These are phyloP conservation scores for Leccinum subrobustum DNA, from an alignment of 1,284 basidiomycete genomes.

Conservation along the genomic window DNA sequence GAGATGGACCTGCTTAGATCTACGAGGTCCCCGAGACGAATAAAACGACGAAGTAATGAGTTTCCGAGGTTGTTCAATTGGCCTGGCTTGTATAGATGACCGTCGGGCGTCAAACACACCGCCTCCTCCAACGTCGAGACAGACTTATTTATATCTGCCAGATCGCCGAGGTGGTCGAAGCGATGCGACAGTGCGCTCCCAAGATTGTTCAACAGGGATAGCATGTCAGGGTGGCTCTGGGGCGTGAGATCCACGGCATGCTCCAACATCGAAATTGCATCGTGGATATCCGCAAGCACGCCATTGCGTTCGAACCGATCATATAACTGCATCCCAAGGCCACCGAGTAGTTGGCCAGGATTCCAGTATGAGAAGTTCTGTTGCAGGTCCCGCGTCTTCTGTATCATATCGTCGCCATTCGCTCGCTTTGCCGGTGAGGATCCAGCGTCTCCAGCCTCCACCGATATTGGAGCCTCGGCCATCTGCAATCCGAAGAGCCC, in stretches of 20 bases:
- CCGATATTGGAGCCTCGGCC: rapidly evolving
- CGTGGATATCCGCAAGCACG: not conserved
- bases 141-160: too few species aligned
- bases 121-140: not conserved
- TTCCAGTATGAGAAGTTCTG: not conserved
- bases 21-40: too few species aligned
- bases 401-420: rapidly evolving
- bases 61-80: not conserved
- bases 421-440: not conserved
- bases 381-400: not conserved
- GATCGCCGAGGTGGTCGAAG: too few species aligned
- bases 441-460: not conserved
- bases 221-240: not conserved
- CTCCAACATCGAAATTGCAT: not conserved
- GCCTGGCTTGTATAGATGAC: not conserved
- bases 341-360: rapidly evolving
- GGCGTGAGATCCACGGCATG: rapidly evolving
- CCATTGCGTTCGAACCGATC: not conserved
- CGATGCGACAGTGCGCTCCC: too few species aligned
- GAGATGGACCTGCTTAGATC: not conserved
- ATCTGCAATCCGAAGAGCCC: not conserved
- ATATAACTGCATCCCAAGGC: rapidly evolving
- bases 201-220: too few species aligned
- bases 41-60: not conserved
- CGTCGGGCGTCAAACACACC: too few species aligned